phyloP scores from a whole-genome alignment of 2,329 filamentous ascomycete genomes.

The Pseudohalonectria lignicola region DNA sequence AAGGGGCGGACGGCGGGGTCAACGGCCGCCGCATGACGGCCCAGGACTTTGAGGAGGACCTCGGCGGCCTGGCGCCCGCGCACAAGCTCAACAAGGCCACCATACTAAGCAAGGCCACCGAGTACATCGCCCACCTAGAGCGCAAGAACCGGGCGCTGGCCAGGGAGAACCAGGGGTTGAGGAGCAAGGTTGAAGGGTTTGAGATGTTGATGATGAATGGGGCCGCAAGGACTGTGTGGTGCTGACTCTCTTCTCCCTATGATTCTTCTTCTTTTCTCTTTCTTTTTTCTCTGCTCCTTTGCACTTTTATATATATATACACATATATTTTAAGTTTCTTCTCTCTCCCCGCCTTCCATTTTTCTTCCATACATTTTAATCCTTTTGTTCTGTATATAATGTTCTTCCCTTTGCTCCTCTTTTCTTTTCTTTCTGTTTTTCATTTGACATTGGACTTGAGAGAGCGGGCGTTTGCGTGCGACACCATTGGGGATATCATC shows the following conservation, averaged over 20 bases:
- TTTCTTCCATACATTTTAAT: no score
- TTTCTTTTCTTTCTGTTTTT: no score
- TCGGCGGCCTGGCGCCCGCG: slow-evolving; percentile 25
- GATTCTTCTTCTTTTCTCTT: background rate
- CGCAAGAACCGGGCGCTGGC: slow-evolving; percentile 24
- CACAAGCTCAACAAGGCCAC: slow-evolving; percentile 31
- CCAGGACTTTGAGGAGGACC: slow-evolving; percentile 13
- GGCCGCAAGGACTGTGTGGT: slow-evolving; percentile 10
- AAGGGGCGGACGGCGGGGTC: slow-evolving; percentile 7
- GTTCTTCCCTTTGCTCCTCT: no score
- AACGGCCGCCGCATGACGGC: background rate
- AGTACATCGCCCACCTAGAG: slow-evolving; percentile 24
- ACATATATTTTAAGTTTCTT: no score
- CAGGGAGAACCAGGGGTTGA: slow-evolving; percentile 32
- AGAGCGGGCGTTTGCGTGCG: no score
- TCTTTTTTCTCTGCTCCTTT: background rate
- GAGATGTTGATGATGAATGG: slow-evolving; percentile 19
- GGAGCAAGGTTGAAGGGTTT: slow-evolving; percentile 19
- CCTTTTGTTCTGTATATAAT: no score
- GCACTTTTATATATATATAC: slow-evolving; percentile 1
- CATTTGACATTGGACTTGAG: no score
- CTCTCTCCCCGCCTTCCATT: no score
- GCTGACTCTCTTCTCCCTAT: slow-evolving; percentile 4
- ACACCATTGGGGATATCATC: no score
- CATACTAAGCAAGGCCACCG: slow-evolving; percentile 26